Conservation (phyloP, 2,329 filamentous ascomycete species). For the Fusarium setosum region DNA sequence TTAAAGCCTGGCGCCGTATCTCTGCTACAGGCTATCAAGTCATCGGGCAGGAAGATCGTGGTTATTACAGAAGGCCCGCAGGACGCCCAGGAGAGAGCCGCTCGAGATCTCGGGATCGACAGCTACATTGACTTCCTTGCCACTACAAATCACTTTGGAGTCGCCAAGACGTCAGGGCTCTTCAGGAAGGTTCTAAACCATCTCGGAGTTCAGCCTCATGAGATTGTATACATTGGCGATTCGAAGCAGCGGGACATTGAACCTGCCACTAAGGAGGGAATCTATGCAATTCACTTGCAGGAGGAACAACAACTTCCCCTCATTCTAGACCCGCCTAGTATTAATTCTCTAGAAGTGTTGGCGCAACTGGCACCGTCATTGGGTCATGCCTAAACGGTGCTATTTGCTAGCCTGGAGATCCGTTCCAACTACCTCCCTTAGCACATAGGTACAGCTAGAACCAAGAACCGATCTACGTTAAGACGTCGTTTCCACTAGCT, state of each 20-base stretch:
- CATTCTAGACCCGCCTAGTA: slow-evolving; percentile 5
- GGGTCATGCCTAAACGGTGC: neutral
- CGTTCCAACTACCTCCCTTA: too few relatives aligned
- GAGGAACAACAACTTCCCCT: slow-evolving; percentile 15
- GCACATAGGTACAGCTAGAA: too few relatives aligned
- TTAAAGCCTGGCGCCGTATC: slow-evolving; percentile 51
- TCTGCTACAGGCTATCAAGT: slow-evolving; percentile 49
- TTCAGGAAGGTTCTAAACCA: slow-evolving; percentile 43
- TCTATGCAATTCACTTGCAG: slow-evolving; percentile 44
- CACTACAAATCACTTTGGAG: slow-evolving; percentile 46
- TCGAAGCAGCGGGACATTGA: slow-evolving; percentile 43
- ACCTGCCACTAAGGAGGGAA: slow-evolving; percentile 42
- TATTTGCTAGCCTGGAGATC: neutral
- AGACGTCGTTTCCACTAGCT: neutral
- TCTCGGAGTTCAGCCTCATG: slow-evolving; percentile 35
- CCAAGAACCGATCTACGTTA: too few relatives aligned
- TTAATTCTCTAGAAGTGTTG: slow-evolving; percentile 29
- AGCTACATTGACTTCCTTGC: slow-evolving; percentile 45
- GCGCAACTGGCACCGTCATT: neutral
- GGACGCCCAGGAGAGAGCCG: slow-evolving; percentile 58
- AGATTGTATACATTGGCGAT: slow-evolving; percentile 47
- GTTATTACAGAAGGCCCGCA: slow-evolving; percentile 60
- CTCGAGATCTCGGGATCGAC: slow-evolving; percentile 36
- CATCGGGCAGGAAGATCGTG: slow-evolving; percentile 51
- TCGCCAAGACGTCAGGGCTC: slow-evolving; percentile 43